These are phyloP conservation scores for Pestalotiopsis sp. DNA, from an alignment of 2,329 filamentous ascomycete species.

Conservation along the genomic window DNA sequence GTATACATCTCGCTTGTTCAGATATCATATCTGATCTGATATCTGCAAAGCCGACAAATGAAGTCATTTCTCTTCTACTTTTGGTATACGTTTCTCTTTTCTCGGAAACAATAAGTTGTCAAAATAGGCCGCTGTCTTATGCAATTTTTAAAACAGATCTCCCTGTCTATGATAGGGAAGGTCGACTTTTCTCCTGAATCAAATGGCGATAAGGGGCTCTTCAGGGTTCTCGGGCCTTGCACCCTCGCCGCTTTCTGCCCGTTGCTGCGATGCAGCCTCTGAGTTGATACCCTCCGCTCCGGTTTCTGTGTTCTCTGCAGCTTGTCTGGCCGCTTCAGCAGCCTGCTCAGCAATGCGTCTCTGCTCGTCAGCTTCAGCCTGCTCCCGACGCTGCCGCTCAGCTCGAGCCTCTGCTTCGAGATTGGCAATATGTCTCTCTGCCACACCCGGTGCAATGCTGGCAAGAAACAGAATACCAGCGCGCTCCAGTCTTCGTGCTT, in stretches of 20 bases:
- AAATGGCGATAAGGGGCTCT: slow-evolving; percentile 4
- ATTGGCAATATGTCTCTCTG: slow-evolving; percentile 63
- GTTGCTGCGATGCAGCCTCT: not conserved
- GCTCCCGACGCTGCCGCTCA: slow-evolving; percentile 8
- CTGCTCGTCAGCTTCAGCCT: not conserved
- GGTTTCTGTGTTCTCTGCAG: not conserved
- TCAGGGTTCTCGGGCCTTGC: not conserved
- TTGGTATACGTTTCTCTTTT: not conserved
- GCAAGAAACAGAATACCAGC: slow-evolving; percentile 64
- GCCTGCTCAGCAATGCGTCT: not conserved
- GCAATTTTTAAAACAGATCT: not conserved
- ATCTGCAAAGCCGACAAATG: not conserved
- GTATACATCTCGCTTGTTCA: not conserved
- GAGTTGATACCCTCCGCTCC: not conserved
- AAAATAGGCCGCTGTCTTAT: not conserved
- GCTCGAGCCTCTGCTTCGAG: slow-evolving; percentile 47
- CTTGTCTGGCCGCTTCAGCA: not conserved
- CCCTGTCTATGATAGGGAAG: not conserved
- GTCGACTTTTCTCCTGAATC: not conserved
- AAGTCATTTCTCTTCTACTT: not conserved
- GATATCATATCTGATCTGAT: not conserved
- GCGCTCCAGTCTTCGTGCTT: slow-evolving; percentile 56
- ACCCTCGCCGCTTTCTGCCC: not conserved
- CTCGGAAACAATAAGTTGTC: not conserved
- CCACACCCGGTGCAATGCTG: slow-evolving; percentile 65